Base-by-base conservation (phyloP, 2,329 filamentous ascomycete species). In the Blastomyces silverae region DNA sequence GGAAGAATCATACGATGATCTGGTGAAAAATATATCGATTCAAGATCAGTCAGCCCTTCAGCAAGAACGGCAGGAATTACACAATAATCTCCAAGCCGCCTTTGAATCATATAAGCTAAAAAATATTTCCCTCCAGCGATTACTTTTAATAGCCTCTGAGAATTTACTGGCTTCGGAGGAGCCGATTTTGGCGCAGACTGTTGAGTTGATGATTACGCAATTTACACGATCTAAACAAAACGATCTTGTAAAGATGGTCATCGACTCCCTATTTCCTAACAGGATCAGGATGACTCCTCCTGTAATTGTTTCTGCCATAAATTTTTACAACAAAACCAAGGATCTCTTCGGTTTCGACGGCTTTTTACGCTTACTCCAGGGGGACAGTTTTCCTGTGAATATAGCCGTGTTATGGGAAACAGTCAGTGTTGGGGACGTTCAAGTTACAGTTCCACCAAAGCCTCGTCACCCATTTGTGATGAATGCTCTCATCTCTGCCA, bases 311-410 rank as follows among this genome's bases (percentile, higher is more conserved):
- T 69, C 75, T 0, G 76, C 76, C 6, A 42, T 79, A 37, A 72
- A 71, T 15, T 78, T 74, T 64, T 78, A 72, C 65, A 75, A 74
- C 56, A 79, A 77, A 66, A 72, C 74, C 1, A 77, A 76, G 63
- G 76, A 79, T 55, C 70, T 79, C 3, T 75, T 73, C 53, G 71
- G 72, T n/a, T 79, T 79, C 52, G 76, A 79, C 61, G 64, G 74
- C 28, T 78, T 79, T 61, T 65, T 79, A 42, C 68, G 73, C 53
- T 75, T 75, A 71, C 66, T 79, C 13, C 71, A 72, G 42, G 76
- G 75, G 2, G 68, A 74, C 42, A 67, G 69, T 20, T 70, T 72
- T 55, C 71, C 74, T 10, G 70, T 75, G 10, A 77, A 78, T 46
- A 61, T 79, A 61, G 71, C 71, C 2, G 68, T 64, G 53, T 58